These are phyloP conservation scores for Heliamphora pulchella DNA, from an alignment of 179 eudicot species.

Conservation along the genomic window DNA sequence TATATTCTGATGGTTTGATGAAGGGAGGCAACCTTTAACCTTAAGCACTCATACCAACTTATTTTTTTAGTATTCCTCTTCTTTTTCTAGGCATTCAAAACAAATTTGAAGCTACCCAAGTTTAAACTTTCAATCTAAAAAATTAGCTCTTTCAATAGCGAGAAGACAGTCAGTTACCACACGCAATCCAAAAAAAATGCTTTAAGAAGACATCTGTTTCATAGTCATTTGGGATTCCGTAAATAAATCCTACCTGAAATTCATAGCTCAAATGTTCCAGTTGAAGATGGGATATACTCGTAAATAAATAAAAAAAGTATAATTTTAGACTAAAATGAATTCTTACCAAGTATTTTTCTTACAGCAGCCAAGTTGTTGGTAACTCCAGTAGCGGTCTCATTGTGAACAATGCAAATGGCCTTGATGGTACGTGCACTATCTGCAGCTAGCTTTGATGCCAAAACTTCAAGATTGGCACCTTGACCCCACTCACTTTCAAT, in stretches of 20 bases:
- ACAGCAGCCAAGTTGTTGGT: conserved; percentile 95
- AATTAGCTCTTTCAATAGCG: not conserved
- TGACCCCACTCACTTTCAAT: conserved; percentile 97
- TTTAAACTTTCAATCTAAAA: not conserved
- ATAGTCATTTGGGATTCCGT: not conserved
- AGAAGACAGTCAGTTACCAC: not conserved
- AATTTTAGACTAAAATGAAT: not conserved
- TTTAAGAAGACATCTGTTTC: not conserved
- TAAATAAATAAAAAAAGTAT: not conserved
- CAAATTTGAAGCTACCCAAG: not conserved
- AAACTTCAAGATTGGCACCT: conserved; percentile 78
- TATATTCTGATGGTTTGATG: not conserved
- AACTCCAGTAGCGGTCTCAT: conserved; percentile 98
- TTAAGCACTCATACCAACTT: too few species aligned
- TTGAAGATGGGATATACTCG: not conserved
- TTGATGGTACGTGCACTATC: conserved; percentile 78
- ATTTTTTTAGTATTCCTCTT: not conserved
- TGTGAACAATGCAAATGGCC: conserved; percentile 97
- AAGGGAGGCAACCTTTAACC: too few species aligned
- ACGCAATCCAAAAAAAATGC: not conserved
- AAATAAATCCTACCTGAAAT: not conserved
- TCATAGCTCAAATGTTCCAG: not conserved
- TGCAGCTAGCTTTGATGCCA: conserved; percentile 82
- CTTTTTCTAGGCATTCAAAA: not conserved
- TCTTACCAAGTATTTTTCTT: conserved; percentile 75